Conservation (phyloP, 495 filamentous ascomycete species). For the Penicillium nucicola region DNA sequence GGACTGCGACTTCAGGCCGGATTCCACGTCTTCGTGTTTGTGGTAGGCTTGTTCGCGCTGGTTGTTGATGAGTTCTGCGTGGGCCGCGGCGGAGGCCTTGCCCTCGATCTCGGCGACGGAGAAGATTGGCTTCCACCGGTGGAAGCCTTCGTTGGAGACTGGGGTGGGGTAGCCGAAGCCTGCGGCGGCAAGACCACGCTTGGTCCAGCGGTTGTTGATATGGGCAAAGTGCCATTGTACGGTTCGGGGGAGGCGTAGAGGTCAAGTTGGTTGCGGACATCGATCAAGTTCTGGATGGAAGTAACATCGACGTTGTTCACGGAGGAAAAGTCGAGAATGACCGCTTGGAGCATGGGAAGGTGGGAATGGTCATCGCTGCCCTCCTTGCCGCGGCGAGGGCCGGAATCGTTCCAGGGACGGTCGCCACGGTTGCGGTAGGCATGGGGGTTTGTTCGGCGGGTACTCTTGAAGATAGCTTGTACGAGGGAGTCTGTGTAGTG, state of each 20-base stretch:
- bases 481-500: constrained; percentile 86
- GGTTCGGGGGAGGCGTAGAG: constrained; percentile 71
- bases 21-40: constrained; percentile 39
- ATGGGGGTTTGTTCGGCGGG: constrained; percentile 71
- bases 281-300: constrained; percentile 90
- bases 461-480: constrained; percentile 66
- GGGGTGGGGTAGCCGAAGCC: constrained; percentile 90
- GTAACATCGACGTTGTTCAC: constrained; percentile 97
- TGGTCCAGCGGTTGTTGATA: constrained; percentile 97
- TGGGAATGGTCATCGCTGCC: constrained; percentile 42
- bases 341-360: constrained; percentile 77
- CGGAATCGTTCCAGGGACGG: constrained; percentile 94
- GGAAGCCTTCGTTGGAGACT: constrained; percentile 47
- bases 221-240: constrained; percentile 97
- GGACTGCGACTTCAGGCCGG: constrained; percentile 24
- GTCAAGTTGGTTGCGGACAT: constrained; percentile 96
- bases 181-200: constrained; percentile 85
- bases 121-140: constrained; percentile 94
- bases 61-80: constrained; percentile 56
- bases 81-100: constrained; percentile 60
- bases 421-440: constrained; percentile 68
- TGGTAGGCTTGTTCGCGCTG: constrained; percentile 48
- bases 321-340: constrained; percentile 92
- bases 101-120: constrained; percentile 88
- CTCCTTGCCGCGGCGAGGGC: constrained; percentile 60